Evolutionary conservation across 257 asterid genomes (phyloP).

Genomic region (Oldenlandia corymbosa): DNA sequence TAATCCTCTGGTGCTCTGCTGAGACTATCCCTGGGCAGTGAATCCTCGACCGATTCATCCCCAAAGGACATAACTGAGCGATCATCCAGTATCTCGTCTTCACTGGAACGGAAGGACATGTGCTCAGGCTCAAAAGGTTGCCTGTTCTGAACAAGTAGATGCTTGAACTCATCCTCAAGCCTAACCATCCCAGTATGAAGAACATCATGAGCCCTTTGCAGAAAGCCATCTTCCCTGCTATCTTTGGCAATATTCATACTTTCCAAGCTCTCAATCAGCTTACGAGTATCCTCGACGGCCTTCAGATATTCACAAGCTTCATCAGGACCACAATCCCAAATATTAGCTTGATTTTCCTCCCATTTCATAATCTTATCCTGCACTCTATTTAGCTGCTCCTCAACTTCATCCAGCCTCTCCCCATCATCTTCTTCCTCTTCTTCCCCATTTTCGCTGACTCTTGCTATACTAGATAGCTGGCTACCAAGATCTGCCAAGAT

Average conservation of each 20-base stretch:
- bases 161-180: slow-evolving; percentile 86
- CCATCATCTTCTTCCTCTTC: slow-evolving; percentile 22
- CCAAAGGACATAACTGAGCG: slow-evolving; percentile 71
- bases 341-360: slow-evolving; percentile 65
- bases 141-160: slow-evolving; percentile 69
- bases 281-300: slow-evolving; percentile 61
- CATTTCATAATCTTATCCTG: slow-evolving; percentile 60
- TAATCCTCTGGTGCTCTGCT: slow-evolving; percentile 65
- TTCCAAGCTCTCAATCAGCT: slow-evolving; percentile 53
- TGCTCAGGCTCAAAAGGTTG: slow-evolving; percentile 85
- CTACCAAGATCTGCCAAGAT: slow-evolving; percentile 67
- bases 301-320: slow-evolving; percentile 64
- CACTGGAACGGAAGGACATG: slow-evolving; percentile 80
- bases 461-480: slow-evolving; percentile 42
- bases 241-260: slow-evolving; percentile 24
- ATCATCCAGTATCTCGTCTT: slow-evolving; percentile 61
- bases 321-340: slow-evolving; percentile 77
- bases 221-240: slow-evolving; percentile 31
- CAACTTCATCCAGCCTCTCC: slow-evolving; percentile 43
- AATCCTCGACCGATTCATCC: slow-evolving; percentile 73
- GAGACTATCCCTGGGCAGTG: slow-evolving; percentile 55
- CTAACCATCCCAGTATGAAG: slow-evolving; percentile 82
- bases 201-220: slow-evolving; percentile 55
- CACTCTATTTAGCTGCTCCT: slow-evolving; percentile 46
- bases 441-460: slow-evolving; percentile 22